These are phyloP conservation scores for Aspergillus versicolor DNA, from an alignment of 2,329 filamentous ascomycete genomes.

Conservation along the genomic window DNA sequence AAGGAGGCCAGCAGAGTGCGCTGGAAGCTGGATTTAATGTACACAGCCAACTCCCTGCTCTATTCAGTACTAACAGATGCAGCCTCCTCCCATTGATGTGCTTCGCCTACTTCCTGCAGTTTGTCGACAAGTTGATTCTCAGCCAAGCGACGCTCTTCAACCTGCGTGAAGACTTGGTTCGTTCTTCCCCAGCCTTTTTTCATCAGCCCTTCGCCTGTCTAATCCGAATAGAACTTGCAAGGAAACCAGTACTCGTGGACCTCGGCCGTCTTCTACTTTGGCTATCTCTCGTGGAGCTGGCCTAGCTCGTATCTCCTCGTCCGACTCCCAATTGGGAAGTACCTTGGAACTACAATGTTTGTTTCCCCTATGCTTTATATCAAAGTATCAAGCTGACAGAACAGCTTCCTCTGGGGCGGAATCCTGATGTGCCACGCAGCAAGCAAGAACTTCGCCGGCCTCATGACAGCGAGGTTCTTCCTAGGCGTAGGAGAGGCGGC, in stretches of 20 bases:
- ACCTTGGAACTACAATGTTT: conserved; percentile 29
- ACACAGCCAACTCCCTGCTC: too few species aligned
- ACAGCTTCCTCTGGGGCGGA: conserved; percentile 31
- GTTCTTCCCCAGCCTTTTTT: too few species aligned
- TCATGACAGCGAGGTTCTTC: conserved; percentile 44
- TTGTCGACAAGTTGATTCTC: too few species aligned
- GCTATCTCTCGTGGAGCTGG: conserved; percentile 40
- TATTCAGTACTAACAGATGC: too few species aligned
- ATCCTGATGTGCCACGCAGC: conserved; percentile 35
- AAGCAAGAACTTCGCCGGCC: conserved; percentile 26
- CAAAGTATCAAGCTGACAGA: background rate
- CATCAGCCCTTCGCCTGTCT: too few species aligned
- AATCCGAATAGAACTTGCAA: background rate
- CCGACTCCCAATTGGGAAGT: conserved; percentile 30
- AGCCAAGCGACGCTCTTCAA: too few species aligned
- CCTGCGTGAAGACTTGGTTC: too few species aligned
- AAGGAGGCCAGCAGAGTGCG: too few species aligned
- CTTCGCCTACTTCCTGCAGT: too few species aligned
- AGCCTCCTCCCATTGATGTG: too few species aligned
- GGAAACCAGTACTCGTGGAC: conserved; percentile 30
- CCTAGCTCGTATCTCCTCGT: conserved; percentile 40
- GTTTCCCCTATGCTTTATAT: conserved; percentile 12
- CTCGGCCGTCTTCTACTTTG: conserved; percentile 36
- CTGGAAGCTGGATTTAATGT: too few species aligned
- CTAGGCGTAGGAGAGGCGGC: conserved; percentile 30